Conservation (phyloP, 2,329 filamentous ascomycete species). For the Aspergillus sp. region DNA sequence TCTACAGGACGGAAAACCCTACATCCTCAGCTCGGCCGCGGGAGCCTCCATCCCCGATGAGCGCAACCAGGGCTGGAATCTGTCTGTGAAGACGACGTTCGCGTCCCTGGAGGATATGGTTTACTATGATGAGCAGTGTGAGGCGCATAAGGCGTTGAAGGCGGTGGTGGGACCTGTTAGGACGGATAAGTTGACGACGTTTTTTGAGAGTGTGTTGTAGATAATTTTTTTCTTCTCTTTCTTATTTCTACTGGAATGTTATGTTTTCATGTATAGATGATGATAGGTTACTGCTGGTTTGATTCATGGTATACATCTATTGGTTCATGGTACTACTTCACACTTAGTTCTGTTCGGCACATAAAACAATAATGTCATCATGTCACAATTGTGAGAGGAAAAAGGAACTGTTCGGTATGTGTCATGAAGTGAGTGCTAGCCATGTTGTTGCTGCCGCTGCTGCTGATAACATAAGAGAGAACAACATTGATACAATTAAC, state of each 20-base stretch:
- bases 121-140: conserved; percentile 66
- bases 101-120: conserved; percentile 66
- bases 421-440: no score
- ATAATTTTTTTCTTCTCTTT: no score
- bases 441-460: no score
- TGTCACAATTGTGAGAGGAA: no score
- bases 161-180: conserved; percentile 32
- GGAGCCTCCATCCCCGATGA: conserved; percentile 58
- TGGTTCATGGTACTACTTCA: no score
- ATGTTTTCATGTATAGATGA: neutral
- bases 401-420: no score
- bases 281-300: no score
- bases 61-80: conserved; percentile 65
- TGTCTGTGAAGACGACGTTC: conserved; percentile 66
- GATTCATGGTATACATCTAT: no score
- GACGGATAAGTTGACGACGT: conserved; percentile 42
- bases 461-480: conserved; percentile 10
- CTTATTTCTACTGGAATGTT: neutral
- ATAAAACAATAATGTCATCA: no score
- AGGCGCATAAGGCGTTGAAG: conserved; percentile 55
- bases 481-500: conserved; percentile 22
- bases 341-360: no score
- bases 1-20: conserved; percentile 67
- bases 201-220: conserved; percentile 40
- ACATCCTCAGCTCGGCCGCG: conserved; percentile 63